phyloP scores from a whole-genome alignment of 2,329 filamentous ascomycete species.

The Colletotrichum destructivum region DNA sequence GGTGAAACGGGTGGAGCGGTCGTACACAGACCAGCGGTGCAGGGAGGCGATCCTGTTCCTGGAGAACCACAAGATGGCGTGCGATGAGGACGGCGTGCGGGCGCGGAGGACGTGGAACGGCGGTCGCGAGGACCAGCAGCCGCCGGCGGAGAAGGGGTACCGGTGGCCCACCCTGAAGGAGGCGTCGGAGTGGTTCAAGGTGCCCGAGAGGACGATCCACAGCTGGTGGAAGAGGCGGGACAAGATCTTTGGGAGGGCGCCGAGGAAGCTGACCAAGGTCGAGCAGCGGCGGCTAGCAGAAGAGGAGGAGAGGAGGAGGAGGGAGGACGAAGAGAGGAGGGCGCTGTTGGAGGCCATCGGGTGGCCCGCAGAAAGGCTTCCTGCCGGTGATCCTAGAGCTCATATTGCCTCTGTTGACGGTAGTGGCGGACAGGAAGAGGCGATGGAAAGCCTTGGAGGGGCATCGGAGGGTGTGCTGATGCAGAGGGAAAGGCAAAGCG shows the following conservation, averaged over 20 bases:
- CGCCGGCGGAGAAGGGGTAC: slow-evolving; percentile 9
- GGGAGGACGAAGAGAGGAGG: slow-evolving; percentile 14
- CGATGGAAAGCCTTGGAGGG: neutral
- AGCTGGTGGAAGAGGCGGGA: slow-evolving; percentile 24
- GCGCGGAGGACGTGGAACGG: slow-evolving; percentile 3
- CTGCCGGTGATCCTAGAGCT: neutral
- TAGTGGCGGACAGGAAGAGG: neutral
- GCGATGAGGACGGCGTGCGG: slow-evolving; percentile 6
- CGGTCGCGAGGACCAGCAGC: slow-evolving; percentile 8
- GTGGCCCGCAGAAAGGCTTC: slow-evolving; percentile 13
- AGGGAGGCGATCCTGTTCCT: slow-evolving; percentile 16
- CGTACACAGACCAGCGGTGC: slow-evolving; percentile 15
- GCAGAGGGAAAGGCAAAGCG: neutral
- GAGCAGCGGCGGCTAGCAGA: slow-evolving; percentile 18
- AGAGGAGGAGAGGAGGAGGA: slow-evolving; percentile 11
- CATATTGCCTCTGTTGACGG: neutral
- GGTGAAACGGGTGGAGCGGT: slow-evolving; percentile 9
- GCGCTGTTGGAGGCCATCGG: slow-evolving; percentile 13
- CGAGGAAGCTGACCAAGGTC: slow-evolving; percentile 9
- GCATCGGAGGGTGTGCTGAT: neutral
- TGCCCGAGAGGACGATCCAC: slow-evolving; percentile 26
- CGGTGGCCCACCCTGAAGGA: slow-evolving; percentile 17
- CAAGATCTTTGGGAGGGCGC: slow-evolving; percentile 11
- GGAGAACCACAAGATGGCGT: slow-evolving; percentile 17
- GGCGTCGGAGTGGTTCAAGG: slow-evolving; percentile 28